phyloP scores from a whole-genome alignment of 306 rosid genomes.

The Parietaria judaica region DNA sequence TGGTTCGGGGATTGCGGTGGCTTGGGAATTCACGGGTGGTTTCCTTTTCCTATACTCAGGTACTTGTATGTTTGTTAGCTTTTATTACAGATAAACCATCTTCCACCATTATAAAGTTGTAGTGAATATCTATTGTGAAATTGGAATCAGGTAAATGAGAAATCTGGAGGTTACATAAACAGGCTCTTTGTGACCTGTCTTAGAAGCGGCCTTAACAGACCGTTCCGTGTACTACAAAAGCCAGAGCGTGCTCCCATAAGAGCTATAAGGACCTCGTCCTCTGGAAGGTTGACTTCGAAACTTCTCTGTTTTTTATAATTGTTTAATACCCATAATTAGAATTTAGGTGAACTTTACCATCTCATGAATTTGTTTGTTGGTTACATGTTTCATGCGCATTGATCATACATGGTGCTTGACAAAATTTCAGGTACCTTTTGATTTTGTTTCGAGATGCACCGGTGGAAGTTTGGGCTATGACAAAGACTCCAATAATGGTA shows the following conservation, averaged over 20 bases:
- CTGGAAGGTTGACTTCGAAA: slow-evolving; percentile 77
- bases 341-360: no score
- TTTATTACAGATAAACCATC: neutral
- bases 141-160: slow-evolving; percentile 73
- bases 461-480: slow-evolving; percentile 99
- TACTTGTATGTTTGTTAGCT: slow-evolving; percentile 23
- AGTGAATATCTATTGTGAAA: slow-evolving; percentile 12
- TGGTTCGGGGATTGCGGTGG: slow-evolving; percentile 92
- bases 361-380: neutral
- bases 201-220: slow-evolving; percentile 89
- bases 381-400: neutral
- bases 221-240: slow-evolving; percentile 90
- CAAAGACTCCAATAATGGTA: slow-evolving; percentile 95
- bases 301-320: neutral
- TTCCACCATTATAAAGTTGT: neutral
- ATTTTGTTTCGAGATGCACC: slow-evolving; percentile 98
- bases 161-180: slow-evolving; percentile 86
- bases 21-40: slow-evolving; percentile 97
- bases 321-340: no score
- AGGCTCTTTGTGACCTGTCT: slow-evolving; percentile 80
- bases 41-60: slow-evolving; percentile 93
- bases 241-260: slow-evolving; percentile 97
- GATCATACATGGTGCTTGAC: slow-evolving; percentile 6
- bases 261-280: slow-evolving; percentile 93
- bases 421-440: slow-evolving; percentile 79